Evolutionary conservation across 495 filamentous ascomycete species (phyloP).

Genomic region (Penicillium daleae): DNA sequence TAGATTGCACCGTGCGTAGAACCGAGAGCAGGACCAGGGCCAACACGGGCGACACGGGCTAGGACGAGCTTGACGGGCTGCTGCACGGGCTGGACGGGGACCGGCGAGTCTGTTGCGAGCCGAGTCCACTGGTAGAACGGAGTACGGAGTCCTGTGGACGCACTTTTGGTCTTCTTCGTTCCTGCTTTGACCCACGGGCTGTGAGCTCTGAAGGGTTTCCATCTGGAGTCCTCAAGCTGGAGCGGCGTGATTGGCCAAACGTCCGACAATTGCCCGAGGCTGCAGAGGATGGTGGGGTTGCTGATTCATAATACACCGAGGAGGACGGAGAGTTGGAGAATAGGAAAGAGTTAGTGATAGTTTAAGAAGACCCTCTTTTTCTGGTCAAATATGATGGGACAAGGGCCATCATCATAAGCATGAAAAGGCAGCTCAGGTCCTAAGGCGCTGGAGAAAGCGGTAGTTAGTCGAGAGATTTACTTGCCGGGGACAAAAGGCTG

Average conservation of each 20-base stretch:
- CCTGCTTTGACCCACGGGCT: background rate
- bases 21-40: background rate
- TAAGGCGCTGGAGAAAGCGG: background rate
- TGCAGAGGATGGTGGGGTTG: conserved; percentile 4
- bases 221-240: background rate
- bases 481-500: background rate
- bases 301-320: conserved; percentile 4
- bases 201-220: background rate
- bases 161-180: background rate
- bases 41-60: background rate
- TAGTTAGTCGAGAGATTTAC: background rate
- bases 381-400: background rate
- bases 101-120: background rate
- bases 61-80: background rate
- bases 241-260: background rate
- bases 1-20: background rate
- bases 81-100: background rate
- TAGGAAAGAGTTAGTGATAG: background rate
- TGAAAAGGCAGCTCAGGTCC: background rate
- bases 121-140: background rate
- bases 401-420: background rate
- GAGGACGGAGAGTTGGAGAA: background rate
- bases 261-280: conserved; percentile 10
- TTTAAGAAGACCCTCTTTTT: background rate
- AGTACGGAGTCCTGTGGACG: too few relatives aligned